Base-by-base conservation (phyloP, 2,329 filamentous ascomycete genomes). In the Talaromyces sp. region DNA sequence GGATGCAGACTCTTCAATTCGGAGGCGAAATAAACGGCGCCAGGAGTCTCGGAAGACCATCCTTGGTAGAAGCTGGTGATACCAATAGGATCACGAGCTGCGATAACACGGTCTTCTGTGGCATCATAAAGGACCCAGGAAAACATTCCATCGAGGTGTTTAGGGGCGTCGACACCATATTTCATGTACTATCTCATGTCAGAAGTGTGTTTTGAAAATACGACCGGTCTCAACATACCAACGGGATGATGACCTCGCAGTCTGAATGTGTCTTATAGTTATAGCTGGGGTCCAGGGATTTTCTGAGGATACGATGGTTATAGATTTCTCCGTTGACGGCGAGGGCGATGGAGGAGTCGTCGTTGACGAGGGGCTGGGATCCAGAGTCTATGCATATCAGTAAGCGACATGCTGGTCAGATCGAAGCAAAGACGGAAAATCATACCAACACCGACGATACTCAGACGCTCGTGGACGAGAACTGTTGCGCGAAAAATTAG, bases 241-340 rank as follows among this genome's bases (percentile, higher is more conserved):
- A 80, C 71, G 96, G 95, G 76, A 99, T 97, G 80, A 99, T 96
- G 77, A 99, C 94, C 81, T 99, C 95, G 81, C 95, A 99, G 77
- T 99, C 95, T 43, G 94, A 98, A 76, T 95, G 90, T 70, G 95
- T 99, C 89, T 97, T 97, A 89, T 98, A 99, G 80, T 93, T 89
- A 81, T 97, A 97, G 43, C 89, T 86, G 67, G 84, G 87, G 81
- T 92, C 92, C 73, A 97, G 84, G 73, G 84, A 84, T 83, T 97
- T 98, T 77, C 95, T 90, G 75, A 99, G 85, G 74, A 97, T 87
- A 77, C 94, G 91, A 83, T 99, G 95, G 88, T 99, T 99, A 86
- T 99, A 99, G 78, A 99, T 99, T 80, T 99, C 95, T 81, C 95
- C 95, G 81, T 99, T 99, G 87, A 98, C 95, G 70, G 95, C 94